Evolutionary conservation across 306 rosid genomes (phyloP).

Genomic region (Citrullus mucosospermus): DNA sequence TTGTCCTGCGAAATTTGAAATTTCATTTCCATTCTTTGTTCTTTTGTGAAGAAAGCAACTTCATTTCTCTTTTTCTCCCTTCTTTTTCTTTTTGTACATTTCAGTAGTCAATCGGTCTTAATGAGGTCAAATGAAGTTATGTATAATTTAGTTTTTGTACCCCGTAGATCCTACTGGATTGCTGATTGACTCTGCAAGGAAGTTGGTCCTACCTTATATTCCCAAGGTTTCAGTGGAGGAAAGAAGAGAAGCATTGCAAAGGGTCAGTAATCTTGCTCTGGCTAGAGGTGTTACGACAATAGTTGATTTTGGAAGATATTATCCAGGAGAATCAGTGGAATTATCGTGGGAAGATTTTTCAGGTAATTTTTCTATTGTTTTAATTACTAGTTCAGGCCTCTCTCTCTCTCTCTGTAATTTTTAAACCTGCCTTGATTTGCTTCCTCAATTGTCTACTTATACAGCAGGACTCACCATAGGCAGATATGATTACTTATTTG

Average conservation of each 20-base stretch:
- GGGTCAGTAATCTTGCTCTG: conserved; percentile 59
- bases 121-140: not conserved
- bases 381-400: not conserved
- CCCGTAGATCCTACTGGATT: conserved; percentile 76
- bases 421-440: not conserved
- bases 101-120: not conserved
- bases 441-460: not conserved
- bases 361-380: conserved; percentile 23
- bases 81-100: too few relatives aligned
- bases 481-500: not conserved
- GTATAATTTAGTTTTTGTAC: not conserved
- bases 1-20: too few relatives aligned
- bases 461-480: not conserved
- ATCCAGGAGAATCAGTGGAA: conserved; percentile 42
- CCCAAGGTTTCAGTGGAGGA: conserved; percentile 55
- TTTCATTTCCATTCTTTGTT: too few relatives aligned
- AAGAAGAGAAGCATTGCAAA: conserved; percentile 67
- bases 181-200: conserved; percentile 59
- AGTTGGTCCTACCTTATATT: conserved; percentile 31
- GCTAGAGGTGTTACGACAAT: conserved; percentile 74
- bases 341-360: conserved; percentile 81
- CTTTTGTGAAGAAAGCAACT: too few relatives aligned
- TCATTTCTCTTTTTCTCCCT: too few relatives aligned
- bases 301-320: conserved; percentile 79
- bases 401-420: not conserved